Evolutionary conservation across 2,329 filamentous ascomycete genomes (phyloP).

Genomic region (Colletotrichum costaricense): DNA sequence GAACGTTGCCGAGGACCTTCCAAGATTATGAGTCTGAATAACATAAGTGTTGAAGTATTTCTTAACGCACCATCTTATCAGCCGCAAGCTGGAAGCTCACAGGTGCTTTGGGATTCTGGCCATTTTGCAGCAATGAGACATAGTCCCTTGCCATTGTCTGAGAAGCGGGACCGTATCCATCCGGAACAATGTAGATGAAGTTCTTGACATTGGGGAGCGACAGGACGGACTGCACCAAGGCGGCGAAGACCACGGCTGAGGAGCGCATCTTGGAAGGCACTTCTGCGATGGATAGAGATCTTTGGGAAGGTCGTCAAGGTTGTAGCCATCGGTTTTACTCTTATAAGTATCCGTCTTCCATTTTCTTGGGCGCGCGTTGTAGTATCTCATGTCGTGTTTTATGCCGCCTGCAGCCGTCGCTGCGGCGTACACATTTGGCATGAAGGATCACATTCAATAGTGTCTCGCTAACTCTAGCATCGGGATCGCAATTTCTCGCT

Average conservation of each 20-base stretch:
- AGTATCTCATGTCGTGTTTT: neutral
- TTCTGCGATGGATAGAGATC: neutral
- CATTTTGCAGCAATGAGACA: constrained; percentile 38
- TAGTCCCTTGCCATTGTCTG: constrained; percentile 45
- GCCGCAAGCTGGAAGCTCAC: constrained; percentile 38
- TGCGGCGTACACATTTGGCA: constrained; percentile 4
- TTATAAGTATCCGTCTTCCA: neutral
- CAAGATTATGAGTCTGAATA: neutral
- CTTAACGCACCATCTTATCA: constrained; percentile 36
- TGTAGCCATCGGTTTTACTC: neutral
- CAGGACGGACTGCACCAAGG: constrained; percentile 22
- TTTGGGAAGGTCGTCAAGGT: neutral
- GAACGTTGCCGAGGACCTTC: constrained; percentile 45
- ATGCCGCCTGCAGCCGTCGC: neutral
- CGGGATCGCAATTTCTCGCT: neutral
- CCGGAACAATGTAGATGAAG: constrained; percentile 48
- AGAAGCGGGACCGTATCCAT: constrained; percentile 44
- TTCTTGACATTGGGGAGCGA: constrained; percentile 39
- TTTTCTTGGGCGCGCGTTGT: neutral
- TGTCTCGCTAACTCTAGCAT: neutral
- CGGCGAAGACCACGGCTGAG: constrained; percentile 7
- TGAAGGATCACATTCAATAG: constrained; percentile 16
- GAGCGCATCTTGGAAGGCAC: constrained; percentile 29
- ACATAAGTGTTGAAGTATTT: neutral
- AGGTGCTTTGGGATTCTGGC: constrained; percentile 35